Conservation (phyloP, 2,329 filamentous ascomycete genomes). For the Blumeriella jaapii region DNA sequence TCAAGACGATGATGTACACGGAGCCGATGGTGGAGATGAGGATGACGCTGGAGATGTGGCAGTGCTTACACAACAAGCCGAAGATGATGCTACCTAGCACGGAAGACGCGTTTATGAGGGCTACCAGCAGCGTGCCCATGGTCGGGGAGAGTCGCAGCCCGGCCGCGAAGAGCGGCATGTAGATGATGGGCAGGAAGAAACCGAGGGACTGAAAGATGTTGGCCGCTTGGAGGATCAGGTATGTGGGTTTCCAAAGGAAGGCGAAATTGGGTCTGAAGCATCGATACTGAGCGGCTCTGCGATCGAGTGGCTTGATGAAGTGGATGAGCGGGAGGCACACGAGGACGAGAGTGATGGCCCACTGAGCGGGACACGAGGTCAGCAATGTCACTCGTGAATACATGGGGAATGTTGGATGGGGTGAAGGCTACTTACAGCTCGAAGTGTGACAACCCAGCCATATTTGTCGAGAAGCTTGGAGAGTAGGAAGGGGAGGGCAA, state of each 20-base stretch:
- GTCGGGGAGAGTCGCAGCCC: conserved; percentile 30
- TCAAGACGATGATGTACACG: conserved; percentile 36
- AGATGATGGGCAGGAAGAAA: conserved; percentile 43
- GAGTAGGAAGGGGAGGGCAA: conserved; percentile 29
- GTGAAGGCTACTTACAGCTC: conserved; percentile 25
- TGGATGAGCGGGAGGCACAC: conserved; percentile 37
- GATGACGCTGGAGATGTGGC: conserved; percentile 33
- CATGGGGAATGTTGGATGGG: no score
- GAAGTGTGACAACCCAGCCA: conserved; percentile 30
- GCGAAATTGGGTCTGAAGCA: conserved; percentile 6
- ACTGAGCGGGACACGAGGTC: conserved; percentile 6
- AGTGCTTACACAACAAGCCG: conserved; percentile 32
- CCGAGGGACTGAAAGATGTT: conserved; percentile 42
- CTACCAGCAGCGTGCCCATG: conserved; percentile 35
- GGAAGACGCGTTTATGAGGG: conserved; percentile 36
- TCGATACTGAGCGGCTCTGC: conserved; percentile 18
- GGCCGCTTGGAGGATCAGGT: conserved; percentile 38
- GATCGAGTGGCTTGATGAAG: conserved; percentile 44
- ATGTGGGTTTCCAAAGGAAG: conserved; percentile 35
- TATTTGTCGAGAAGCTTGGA: conserved; percentile 31
- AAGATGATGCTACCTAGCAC: conserved; percentile 33
- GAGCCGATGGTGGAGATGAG: conserved; percentile 39
- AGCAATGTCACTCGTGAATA: not conserved
- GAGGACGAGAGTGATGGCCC: conserved; percentile 16
- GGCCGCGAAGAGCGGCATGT: conserved; percentile 39